A percentile compares a stretch with the other conserved stretches of the same genome.
phyloP scores from a whole-genome alignment of 2,329 filamentous ascomycete genomes.

The Aspergillus unguis region DNA sequence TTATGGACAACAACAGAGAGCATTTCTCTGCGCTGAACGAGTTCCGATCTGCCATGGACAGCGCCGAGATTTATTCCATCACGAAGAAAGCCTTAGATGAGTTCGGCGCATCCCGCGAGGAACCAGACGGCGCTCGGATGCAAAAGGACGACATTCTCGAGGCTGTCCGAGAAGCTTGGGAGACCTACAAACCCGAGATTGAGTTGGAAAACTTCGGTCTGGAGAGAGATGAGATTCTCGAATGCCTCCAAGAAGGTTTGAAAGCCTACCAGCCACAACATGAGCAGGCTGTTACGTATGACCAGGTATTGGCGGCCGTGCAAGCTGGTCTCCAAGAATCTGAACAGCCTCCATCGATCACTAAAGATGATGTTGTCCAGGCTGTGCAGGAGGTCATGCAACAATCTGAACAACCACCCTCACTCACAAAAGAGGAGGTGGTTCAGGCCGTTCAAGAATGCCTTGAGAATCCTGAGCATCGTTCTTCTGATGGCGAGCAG shows the following conservation, averaged over 20 bases:
- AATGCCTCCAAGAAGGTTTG: slow-evolving; percentile 81
- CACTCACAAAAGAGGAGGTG: slow-evolving; percentile 45
- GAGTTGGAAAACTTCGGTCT: slow-evolving; percentile 86
- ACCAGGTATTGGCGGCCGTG: slow-evolving; percentile 81
- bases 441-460: slow-evolving; percentile 74
- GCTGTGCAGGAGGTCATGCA: slow-evolving; percentile 84
- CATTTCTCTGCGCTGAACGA: slow-evolving; percentile 63
- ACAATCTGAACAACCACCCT: slow-evolving; percentile 55
- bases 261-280: slow-evolving; percentile 62
- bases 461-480: slow-evolving; percentile 62
- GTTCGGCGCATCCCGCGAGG: slow-evolving; percentile 51
- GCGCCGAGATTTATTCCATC: slow-evolving; percentile 80
- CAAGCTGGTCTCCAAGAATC: slow-evolving; percentile 83
- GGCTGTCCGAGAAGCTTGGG: slow-evolving; percentile 86
- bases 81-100: slow-evolving; percentile 71
- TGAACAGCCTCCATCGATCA: slow-evolving; percentile 65
- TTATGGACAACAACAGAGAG: slow-evolving; percentile 71
- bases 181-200: slow-evolving; percentile 90
- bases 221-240: slow-evolving; percentile 83
- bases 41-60: slow-evolving; percentile 66
- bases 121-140: slow-evolving; percentile 51
- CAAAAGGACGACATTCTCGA: slow-evolving; percentile 80
- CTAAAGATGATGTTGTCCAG: slow-evolving; percentile 77
- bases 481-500: slow-evolving; percentile 25
- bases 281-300: slow-evolving; percentile 65